phyloP scores from a whole-genome alignment of 78 protist species.

The Polysphondylium violaceum region DNA sequence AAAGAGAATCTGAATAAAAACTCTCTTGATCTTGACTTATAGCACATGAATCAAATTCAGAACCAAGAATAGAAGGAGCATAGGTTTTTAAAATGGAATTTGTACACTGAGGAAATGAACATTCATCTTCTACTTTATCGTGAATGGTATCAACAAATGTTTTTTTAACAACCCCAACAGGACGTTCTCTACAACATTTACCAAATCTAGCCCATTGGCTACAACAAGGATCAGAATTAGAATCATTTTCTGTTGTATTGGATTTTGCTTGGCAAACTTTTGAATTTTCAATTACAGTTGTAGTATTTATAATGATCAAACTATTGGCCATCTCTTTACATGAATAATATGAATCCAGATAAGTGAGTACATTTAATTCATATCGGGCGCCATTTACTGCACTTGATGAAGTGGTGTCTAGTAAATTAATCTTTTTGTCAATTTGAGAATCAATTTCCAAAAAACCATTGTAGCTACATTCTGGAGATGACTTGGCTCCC shows the following conservation, averaged over 20 bases:
- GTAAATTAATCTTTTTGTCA: not conserved
- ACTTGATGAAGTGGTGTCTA: not conserved
- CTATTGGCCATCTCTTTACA: constrained; percentile 10
- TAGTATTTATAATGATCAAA: not conserved
- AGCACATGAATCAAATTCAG: too few species aligned
- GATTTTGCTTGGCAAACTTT: constrained; percentile 9
- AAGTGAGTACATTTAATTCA: constrained; percentile 2
- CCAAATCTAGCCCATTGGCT: constrained; percentile 13
- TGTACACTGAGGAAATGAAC: too few species aligned
- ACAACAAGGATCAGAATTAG: constrained; percentile 57
- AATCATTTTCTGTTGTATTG: not conserved
- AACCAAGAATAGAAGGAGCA: too few species aligned
- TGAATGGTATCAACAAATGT: not conserved
- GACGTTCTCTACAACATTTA: not conserved
- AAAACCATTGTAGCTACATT: not conserved
- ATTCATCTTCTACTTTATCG: too few species aligned
- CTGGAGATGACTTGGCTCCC: not conserved
- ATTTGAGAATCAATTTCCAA: too few species aligned
- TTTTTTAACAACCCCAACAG: not conserved
- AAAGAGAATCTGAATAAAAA: too few species aligned
- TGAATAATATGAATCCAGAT: not conserved
- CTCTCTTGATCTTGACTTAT: too few species aligned
- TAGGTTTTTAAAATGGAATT: too few species aligned
- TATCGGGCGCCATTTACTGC: constrained; percentile 4
- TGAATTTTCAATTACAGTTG: not conserved